These are phyloP conservation scores for Sclerotinia sclerotiorum DNA, from an alignment of 2,329 filamentous ascomycete genomes.

Conservation along the genomic window DNA sequence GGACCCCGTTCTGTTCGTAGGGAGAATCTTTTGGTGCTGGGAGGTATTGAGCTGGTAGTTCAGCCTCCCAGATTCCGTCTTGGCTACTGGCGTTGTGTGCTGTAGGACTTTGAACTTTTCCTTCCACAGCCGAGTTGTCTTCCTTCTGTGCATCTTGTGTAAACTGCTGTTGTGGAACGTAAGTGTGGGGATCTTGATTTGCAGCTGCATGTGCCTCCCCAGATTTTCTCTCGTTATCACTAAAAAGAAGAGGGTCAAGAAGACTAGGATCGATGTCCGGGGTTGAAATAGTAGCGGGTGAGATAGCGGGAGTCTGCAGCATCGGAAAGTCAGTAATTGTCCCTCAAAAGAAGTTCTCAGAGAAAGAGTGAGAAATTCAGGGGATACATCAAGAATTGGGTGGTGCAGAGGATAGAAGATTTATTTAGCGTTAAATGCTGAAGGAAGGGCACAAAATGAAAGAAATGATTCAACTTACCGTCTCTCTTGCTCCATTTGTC, in stretches of 20 bases:
- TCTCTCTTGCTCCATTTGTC: no score
- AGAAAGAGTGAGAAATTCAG: not conserved
- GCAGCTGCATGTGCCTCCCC: not conserved
- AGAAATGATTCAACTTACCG: not conserved
- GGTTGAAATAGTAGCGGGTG: no score
- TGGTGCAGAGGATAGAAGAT: not conserved
- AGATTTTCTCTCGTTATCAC: fast-evolving
- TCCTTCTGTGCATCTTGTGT: not conserved
- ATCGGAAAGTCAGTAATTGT: not conserved
- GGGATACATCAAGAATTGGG: not conserved
- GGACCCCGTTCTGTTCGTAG: not conserved
- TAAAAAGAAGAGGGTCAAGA: not conserved
- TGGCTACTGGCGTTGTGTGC: not conserved
- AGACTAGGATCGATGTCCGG: not conserved
- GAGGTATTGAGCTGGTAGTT: fast-evolving
- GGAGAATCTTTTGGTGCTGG: not conserved
- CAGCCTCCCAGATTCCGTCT: not conserved
- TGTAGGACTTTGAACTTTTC: no score
- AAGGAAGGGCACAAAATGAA: not conserved
- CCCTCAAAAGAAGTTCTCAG: not conserved
- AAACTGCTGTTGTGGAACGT: not conserved
- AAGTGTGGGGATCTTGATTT: no score
- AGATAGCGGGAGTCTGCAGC: not conserved
- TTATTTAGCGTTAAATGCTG: not conserved
- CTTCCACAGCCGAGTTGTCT: no score